These are phyloP conservation scores for Neurospora hispaniola DNA, from an alignment of 495 filamentous ascomycete species.

Conservation along the genomic window DNA sequence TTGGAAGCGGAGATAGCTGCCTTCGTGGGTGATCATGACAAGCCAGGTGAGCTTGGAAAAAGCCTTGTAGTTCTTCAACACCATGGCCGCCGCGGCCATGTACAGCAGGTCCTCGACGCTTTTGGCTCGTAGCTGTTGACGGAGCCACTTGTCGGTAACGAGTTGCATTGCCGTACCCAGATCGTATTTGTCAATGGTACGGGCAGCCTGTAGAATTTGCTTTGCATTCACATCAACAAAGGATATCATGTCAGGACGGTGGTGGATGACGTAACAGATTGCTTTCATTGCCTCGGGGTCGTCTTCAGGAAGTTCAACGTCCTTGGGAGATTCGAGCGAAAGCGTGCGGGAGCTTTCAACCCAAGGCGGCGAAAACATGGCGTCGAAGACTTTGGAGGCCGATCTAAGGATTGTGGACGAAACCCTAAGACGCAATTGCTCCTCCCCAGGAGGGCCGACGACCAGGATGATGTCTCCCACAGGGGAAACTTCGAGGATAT, in stretches of 20 bases:
- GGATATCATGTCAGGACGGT: neutral
- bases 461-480: neutral
- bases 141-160: neutral
- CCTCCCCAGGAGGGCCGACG: neutral
- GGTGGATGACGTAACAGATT: neutral
- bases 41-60: neutral
- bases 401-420: neutral
- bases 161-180: neutral
- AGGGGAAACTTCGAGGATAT: neutral
- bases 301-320: neutral
- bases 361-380: neutral
- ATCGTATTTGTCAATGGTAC: neutral
- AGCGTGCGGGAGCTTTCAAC: neutral
- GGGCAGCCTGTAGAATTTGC: neutral
- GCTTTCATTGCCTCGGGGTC: neutral
- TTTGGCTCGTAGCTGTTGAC: neutral
- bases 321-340: neutral
- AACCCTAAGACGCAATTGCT: neutral
- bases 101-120: neutral
- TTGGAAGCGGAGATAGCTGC: neutral
- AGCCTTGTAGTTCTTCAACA: neutral
- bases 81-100: neutral
- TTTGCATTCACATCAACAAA: neutral
- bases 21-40: neutral
- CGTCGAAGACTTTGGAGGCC: neutral